phyloP scores from a whole-genome alignment of 2,329 filamentous ascomycete genomes.

The Neofusicoccum sp. region DNA sequence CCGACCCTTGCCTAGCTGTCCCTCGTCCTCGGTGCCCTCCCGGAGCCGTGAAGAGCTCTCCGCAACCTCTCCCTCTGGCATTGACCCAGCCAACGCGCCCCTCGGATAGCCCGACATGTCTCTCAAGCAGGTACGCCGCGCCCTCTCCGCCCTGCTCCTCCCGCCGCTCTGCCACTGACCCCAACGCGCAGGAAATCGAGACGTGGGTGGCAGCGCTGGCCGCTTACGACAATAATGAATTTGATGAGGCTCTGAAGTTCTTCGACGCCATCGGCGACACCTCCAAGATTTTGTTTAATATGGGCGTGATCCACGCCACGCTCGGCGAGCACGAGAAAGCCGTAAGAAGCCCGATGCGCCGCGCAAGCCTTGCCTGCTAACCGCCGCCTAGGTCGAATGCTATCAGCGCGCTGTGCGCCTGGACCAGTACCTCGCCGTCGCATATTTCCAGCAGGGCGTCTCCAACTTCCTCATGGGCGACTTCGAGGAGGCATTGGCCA shows the following conservation, averaged over 20 bases:
- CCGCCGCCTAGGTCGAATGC: conserved; percentile 72
- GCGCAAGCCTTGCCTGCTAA: conserved; percentile 24
- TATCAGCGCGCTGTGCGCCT: conserved; percentile 90
- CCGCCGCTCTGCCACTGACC: conserved; percentile 31
- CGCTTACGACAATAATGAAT: conserved; percentile 96
- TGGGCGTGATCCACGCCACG: conserved; percentile 95
- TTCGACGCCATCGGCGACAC: conserved; percentile 92
- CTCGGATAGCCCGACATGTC: conserved; percentile 44
- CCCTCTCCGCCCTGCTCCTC: conserved; percentile 1
- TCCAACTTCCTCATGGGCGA: conserved; percentile 97
- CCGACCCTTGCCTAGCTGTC: neutral
- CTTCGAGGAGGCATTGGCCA: conserved; percentile 94
- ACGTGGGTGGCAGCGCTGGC: conserved; percentile 92
- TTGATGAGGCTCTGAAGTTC: conserved; percentile 80
- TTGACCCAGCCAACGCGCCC: conserved; percentile 2
- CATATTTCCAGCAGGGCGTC: conserved; percentile 97
- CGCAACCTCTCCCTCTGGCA: conserved; percentile 1
- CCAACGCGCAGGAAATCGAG: conserved; percentile 80
- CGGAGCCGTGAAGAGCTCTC: conserved; percentile 7
- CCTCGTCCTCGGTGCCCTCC: neutral
- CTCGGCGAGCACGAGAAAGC: conserved; percentile 95
- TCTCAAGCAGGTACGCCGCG: conserved; percentile 48
- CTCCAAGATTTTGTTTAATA: conserved; percentile 98
- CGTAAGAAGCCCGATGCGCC: conserved; percentile 57
- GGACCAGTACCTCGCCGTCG: conserved; percentile 94